Percentiles rank a stretch among this genome's conserved stretches.
phyloP scores from a whole-genome alignment of 2,329 filamentous ascomycete genomes.

The Fusarium sp. region DNA sequence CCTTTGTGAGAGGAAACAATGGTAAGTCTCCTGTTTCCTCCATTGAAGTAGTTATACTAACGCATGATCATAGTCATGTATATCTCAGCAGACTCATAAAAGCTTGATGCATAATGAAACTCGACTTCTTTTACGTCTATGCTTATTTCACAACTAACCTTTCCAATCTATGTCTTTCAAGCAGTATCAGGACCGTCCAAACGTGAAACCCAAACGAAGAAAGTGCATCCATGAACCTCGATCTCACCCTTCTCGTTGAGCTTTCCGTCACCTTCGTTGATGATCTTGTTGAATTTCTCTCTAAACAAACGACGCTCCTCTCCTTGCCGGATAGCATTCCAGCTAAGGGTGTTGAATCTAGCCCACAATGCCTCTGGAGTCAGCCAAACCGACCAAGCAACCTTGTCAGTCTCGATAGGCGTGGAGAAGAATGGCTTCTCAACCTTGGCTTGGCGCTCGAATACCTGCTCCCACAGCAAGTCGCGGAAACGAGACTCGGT shows the following conservation, averaged over 20 bases:
- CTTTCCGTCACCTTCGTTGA: constrained; percentile 66
- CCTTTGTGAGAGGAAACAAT: constrained; percentile 96
- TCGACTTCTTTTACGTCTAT: constrained; percentile 22
- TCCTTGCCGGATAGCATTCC: constrained; percentile 71
- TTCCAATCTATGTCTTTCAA: constrained; percentile 1
- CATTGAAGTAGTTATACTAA: constrained; percentile 21
- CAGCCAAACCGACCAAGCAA: constrained; percentile 61
- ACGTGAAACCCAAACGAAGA: constrained; percentile 71
- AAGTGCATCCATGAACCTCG: constrained; percentile 73
- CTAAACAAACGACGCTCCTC: constrained; percentile 62
- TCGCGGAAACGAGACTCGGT: constrained; percentile 75
- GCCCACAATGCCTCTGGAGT: constrained; percentile 73
- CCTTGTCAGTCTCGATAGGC: constrained; percentile 67
- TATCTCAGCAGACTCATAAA: constrained; percentile 72
- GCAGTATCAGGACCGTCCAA: constrained; percentile 37
- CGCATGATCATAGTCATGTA: constrained; percentile 69
- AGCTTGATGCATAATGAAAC: constrained; percentile 36
- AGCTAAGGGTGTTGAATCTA: constrained; percentile 74
- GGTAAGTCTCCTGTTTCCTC: constrained; percentile 65
- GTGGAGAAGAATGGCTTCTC: constrained; percentile 67
- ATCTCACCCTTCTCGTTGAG: constrained; percentile 73
- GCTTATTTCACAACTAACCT: neutral
- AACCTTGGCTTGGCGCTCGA: constrained; percentile 68
- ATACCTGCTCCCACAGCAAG: constrained; percentile 71
- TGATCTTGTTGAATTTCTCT: constrained; percentile 64